A percentile compares a stretch with the other conserved stretches of the same genome.
phyloP scores from a whole-genome alignment of 2,329 filamentous ascomycete genomes.

The Penicillium janthinellum region DNA sequence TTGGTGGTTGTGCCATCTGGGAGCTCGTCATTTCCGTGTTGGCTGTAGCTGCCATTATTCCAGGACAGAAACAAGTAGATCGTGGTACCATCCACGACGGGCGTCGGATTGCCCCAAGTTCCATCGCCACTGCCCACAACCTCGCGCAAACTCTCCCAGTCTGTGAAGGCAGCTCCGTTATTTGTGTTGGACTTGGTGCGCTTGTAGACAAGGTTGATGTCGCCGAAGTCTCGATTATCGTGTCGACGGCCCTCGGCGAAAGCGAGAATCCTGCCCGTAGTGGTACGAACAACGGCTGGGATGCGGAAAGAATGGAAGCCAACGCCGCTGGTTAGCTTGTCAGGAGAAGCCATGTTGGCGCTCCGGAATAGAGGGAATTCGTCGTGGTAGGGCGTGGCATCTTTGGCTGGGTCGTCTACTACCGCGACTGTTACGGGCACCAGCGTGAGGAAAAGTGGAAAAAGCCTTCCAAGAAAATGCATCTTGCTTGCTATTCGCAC shows the following conservation, averaged over 20 bases:
- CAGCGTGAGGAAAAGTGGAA: neutral
- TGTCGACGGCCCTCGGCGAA: slow-evolving; percentile 32
- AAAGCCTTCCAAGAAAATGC: neutral
- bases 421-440: neutral
- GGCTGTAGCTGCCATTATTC: slow-evolving; percentile 32
- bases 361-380: slow-evolving; percentile 30
- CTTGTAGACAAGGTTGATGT: slow-evolving; percentile 36
- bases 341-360: slow-evolving; percentile 29
- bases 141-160: slow-evolving; percentile 31
- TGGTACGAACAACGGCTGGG: slow-evolving; percentile 28
- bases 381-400: slow-evolving; percentile 14
- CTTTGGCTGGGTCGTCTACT: slow-evolving; percentile 5
- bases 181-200: slow-evolving; percentile 27
- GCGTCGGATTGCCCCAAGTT: slow-evolving; percentile 36
- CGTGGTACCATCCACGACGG: slow-evolving; percentile 33
- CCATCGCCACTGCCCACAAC: slow-evolving; percentile 26
- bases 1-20: slow-evolving; percentile 1
- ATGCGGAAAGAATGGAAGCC: slow-evolving; percentile 36
- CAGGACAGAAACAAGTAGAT: slow-evolving; percentile 36
- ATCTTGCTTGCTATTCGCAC: neutral
- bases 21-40: slow-evolving; percentile 25
- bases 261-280: slow-evolving; percentile 29
- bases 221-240: slow-evolving; percentile 31
- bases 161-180: slow-evolving; percentile 20
- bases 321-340: slow-evolving; percentile 29